Conservation (phyloP, 768 basidiomycete species). For the Basidioascus undulatus region DNA sequence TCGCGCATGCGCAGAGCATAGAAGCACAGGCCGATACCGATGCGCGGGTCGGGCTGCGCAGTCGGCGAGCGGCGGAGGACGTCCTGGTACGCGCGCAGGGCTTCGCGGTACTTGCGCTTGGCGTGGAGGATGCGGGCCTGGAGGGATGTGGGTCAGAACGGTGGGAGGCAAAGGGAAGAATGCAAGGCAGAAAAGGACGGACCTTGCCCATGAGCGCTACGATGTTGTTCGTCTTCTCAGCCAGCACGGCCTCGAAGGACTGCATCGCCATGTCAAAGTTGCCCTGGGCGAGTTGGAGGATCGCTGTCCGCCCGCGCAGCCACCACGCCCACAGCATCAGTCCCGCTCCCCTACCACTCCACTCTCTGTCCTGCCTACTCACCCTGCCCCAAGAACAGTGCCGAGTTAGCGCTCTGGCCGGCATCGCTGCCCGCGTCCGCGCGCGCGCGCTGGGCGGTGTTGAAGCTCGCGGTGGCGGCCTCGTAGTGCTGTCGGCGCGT, state of each 20-base stretch:
- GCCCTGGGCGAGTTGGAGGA: slow-evolving; percentile 54
- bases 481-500: background rate
- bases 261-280: slow-evolving; percentile 59
- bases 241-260: slow-evolving; percentile 56
- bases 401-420: slow-evolving; percentile 3
- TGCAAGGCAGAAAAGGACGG: slow-evolving; percentile 1
- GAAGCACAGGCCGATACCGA: slow-evolving; percentile 82
- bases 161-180: background rate
- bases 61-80: slow-evolving; percentile 51
- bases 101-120: slow-evolving; percentile 45
- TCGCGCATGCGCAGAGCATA: slow-evolving; percentile 69
- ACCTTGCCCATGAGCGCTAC: slow-evolving; percentile 75
- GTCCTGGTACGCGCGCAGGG: slow-evolving; percentile 65
- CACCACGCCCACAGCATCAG: background rate
- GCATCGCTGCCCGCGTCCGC: slow-evolving; percentile 35
- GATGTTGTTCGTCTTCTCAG: slow-evolving; percentile 57
- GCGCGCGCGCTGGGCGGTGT: slow-evolving; percentile 27
- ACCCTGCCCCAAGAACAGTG: slow-evolving; percentile 13
- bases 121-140: slow-evolving; percentile 71
- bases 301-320: slow-evolving; percentile 27
- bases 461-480: slow-evolving; percentile 14
- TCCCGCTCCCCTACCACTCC: background rate
- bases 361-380: slow-evolving; percentile 6
- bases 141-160: background rate
- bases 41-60: slow-evolving; percentile 54